Evolutionary conservation across 371 early-diverging fungal genomes (phyloP), one percentile per base, ranked within the genome.

Genomic region (Apophysomyces variabilis): DNA sequence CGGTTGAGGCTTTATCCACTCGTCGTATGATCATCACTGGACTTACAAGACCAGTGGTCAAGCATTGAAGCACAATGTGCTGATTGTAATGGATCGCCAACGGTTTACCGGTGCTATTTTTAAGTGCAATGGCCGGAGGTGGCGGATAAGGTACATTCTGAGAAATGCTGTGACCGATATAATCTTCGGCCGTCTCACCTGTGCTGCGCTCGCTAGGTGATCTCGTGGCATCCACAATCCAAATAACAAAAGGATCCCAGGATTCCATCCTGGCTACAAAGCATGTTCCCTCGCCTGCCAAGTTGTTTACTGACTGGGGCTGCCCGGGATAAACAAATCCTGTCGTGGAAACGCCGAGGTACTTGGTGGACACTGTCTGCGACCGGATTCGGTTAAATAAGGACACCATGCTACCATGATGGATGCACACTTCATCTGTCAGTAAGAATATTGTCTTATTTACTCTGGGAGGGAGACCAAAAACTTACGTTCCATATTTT

Each of bases 171-270:
- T 41, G 70, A 11, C 66, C 66, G 14, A 69, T 65, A 36, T 58
- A 69, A 26, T 61, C 62, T 35, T 61, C 62, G 5, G 62, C 13
- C 7, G 38, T 35, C 56, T 8, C 43, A 1, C 45, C 21, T 16
- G 54, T 62, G 9, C 38, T 69, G 67, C 65, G 45, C 11, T 44
- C 45, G 7, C 12, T 43, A 14, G 54, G 39, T 75, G 71, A 64
- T 13, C 68, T 36, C 26, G 84, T 67, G 7, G 41, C 83, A 66
- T 91, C 85, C 36, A 90, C 89, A 9, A 89, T 80, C 93, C 93
- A 94, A 47, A 94, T 89, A 38, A 92, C 83, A 74, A 93, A 94
- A 6, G 91, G 89, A 63, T 93, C 92, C 94, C 94, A 94, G 18
- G 80, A 74, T 8, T 83, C 82, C 38, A 89, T 89, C 47, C 92